Evolutionary conservation across 1,284 basidiomycete genomes (phyloP).

Genomic region (Mrakiaceae sp.): DNA sequence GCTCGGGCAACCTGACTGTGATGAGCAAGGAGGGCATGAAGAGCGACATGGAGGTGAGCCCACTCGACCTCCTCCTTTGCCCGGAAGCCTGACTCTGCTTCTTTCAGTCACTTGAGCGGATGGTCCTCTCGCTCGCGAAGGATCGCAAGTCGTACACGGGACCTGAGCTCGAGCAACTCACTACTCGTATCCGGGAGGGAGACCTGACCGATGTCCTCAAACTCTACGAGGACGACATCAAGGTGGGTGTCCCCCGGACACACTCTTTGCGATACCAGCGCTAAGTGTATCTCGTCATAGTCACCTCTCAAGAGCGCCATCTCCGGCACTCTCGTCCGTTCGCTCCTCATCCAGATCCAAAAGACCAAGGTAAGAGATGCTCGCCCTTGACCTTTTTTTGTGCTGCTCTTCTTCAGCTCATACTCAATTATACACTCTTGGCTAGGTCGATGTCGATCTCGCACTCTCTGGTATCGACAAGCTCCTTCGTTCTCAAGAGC

Average conservation of each 20-base stretch:
- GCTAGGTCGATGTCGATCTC: conserved; percentile 79
- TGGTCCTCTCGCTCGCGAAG: conserved; percentile 73
- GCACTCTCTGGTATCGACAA: conserved; percentile 78
- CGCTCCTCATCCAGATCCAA: conserved; percentile 85
- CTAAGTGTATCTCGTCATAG: conserved; percentile 21
- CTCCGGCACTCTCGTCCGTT: conserved; percentile 69
- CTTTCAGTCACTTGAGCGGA: conserved; percentile 72
- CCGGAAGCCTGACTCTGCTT: background rate
- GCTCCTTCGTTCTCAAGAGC: conserved; percentile 83
- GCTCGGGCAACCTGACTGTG: conserved; percentile 51
- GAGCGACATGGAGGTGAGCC: conserved; percentile 61
- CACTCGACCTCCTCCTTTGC: background rate
- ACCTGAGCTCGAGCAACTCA: conserved; percentile 52
- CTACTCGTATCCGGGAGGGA: conserved; percentile 58
- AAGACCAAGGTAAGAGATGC: conserved; percentile 69
- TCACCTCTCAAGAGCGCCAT: conserved; percentile 70
- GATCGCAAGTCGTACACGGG: conserved; percentile 61
- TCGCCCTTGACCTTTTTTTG: background rate
- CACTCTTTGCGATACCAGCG: background rate
- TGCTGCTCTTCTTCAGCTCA: background rate
- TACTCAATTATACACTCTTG: background rate
- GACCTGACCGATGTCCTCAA: conserved; percentile 80
- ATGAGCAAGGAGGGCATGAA: conserved; percentile 63
- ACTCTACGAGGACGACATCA: conserved; percentile 87
- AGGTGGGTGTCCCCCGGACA: conserved; percentile 30